A percentile compares a stretch with the other conserved stretches of the same genome.
These are phyloP conservation scores for Lentinula sp. DNA, from an alignment of 768 basidiomycete species.

Conservation along the genomic window DNA sequence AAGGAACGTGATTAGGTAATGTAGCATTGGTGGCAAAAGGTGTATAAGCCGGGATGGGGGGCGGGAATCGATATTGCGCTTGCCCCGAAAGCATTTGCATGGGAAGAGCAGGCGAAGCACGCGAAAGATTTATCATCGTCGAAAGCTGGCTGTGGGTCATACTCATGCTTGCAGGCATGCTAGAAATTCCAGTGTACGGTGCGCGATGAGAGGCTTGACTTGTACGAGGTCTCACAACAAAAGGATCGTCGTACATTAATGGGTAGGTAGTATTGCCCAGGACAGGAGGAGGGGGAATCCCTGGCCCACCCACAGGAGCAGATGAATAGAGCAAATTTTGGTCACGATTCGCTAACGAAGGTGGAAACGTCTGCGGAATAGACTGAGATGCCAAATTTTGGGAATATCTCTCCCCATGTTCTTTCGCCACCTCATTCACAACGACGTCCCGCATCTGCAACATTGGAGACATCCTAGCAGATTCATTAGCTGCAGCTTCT, in stretches of 20 bases:
- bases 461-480: constrained; percentile 52
- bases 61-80: background rate
- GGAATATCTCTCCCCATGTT: background rate
- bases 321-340: constrained; percentile 4
- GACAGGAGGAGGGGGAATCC: constrained; percentile 4
- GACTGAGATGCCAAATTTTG: background rate
- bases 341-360: background rate
- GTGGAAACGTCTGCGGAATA: constrained; percentile 3
- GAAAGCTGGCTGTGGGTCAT: constrained; percentile 49
- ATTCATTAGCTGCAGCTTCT: constrained; percentile 69
- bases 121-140: constrained; percentile 32
- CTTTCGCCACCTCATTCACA: background rate
- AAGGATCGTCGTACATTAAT: constrained; percentile 19
- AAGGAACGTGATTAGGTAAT: background rate
- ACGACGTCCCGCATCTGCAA: constrained; percentile 16
- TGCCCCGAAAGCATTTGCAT: constrained; percentile 9
- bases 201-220: constrained; percentile 35
- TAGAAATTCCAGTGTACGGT: constrained; percentile 2
- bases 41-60: background rate
- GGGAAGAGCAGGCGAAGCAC: constrained; percentile 11
- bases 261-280: constrained; percentile 3
- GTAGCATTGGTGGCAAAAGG: background rate
- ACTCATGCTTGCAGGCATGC: constrained; percentile 31
- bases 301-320: background rate
- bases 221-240: constrained; percentile 42